Evolutionary conservation across 257 asterid species (phyloP).

Genomic region (Nicotiana sylvestris): DNA sequence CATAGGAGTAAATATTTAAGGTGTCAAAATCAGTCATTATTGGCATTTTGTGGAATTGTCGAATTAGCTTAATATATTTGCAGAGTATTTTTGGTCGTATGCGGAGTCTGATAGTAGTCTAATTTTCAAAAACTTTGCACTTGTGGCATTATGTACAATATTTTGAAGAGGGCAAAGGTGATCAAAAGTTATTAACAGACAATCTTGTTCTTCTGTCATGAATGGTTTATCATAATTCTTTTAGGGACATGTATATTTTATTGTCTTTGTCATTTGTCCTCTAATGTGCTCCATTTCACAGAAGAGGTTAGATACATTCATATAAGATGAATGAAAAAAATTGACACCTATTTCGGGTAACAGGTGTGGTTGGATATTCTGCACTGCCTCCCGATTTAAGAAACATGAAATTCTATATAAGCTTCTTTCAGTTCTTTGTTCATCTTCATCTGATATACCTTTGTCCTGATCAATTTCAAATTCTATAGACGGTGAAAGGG

Average conservation of each 20-base stretch:
- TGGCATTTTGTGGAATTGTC: constrained; percentile 4
- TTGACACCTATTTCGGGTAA: neutral
- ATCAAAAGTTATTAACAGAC: neutral
- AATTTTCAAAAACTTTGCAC: neutral
- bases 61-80: neutral
- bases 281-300: neutral
- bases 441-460: neutral
- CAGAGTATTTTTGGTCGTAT: neutral
- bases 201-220: neutral
- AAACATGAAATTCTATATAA: neutral
- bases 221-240: neutral
- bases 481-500: neutral
- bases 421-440: neutral
- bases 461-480: neutral
- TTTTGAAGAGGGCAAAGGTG: neutral
- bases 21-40: neutral
- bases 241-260: neutral
- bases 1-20: neutral
- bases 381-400: too few species aligned
- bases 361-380: neutral
- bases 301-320: constrained; percentile 6
- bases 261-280: neutral
- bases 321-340: neutral
- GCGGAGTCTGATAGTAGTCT: neutral
- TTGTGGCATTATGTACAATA: neutral